Base-by-base conservation (phyloP, 148 eudicot species). In the Camellia lanceoleosa region DNA sequence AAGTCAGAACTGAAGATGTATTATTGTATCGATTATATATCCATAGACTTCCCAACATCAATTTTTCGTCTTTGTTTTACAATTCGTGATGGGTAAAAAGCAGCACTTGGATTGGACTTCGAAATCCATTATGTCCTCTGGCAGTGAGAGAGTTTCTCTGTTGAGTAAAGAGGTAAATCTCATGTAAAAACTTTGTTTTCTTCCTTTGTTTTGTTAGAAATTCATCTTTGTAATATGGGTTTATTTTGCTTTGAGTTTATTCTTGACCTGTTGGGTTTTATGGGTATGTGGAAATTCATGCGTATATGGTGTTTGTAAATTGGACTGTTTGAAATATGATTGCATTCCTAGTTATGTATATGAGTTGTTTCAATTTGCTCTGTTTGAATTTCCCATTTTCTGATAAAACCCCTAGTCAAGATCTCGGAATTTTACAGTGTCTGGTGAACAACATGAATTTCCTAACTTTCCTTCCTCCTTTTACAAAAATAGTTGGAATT, bases 121-220 rank as follows among this genome's bases (percentile, higher is more conserved):
- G n/a, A 38, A 23, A 38, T 79, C 81, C 12, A 42, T 70, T 62
- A 61, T 71, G 81, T 79, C 81, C n/a, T 43, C 68, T 71, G 75
- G 75, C 65, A 79, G 82, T 23, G 82, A 79, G 55, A 79, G 70
- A 71, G 70, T 49, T 55, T 63, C 82, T 72, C 76, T 79, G 11
- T 62, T 79, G 71, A 79, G 56, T 18, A 79, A 73, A 62, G 62
- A 73, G 77, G 77, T 78, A 5, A 77, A 77, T 23, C 46, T 68
- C 15, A 52, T 42, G 0, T 7, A 5, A 38, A 68, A 18, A 6
- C 66, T n/a, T 2, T 59, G 7, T 77, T 23, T 2, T 70, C 30
- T 12, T n/a, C 19, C 49, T 19, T 68, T 2, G 16, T 56, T 8
- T 20, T 51, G 23, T 12, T 14, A 12, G 4, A 3, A 18, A 68